Base-by-base conservation (phyloP, 2,329 filamentous ascomycete species). In the Elsinoe necatrix region DNA sequence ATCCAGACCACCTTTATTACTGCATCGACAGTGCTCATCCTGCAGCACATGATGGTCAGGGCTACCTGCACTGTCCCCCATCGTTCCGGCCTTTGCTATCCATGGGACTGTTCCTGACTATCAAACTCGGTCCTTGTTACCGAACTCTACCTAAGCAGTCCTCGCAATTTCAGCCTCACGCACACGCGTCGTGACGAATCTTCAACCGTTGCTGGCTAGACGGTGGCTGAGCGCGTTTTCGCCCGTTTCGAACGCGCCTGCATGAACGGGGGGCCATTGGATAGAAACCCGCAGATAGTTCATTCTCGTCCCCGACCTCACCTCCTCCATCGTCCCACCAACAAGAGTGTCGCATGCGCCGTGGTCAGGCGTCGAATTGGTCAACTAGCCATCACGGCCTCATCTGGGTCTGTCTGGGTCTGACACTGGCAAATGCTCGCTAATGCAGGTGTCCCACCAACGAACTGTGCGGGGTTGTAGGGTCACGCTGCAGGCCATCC, bases 401-500 rank as follows among this genome's bases (percentile, higher is more conserved):
- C 45, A 50, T 50, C 18, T 31, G 8, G 45, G 21, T 25, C 45
- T 50, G 45, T 50, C 18, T 31, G 8, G 45, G 21, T 25, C 45
- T 50, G 45, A 50, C 27, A 20, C 45, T 50, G 45, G 45, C 45
- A 34, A 14, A 31, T 34, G 29, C 45, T 34, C 45, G 45, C 45
- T 39, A 52, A 52, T 52, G 48, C 48, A 52, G 48, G 48, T 52
- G n/a, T 23, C 16, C 39, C 39, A 43, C 34, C 20, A 39, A 27
- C 16, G 31, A 23, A 34, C 31, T 8, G 29, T 34, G 48, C 29
- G 48, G 48, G 29, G 29, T 39, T 25, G 20, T n/a, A 5, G 25
- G 48, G 48, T 52, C 48, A 52, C 34, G 48, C 48, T 39, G 48
- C 48, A 52, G 21, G 48, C 48, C 31, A 52, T 52, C 34, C 34